Evolutionary conservation across 495 filamentous ascomycete species (phyloP).

Genomic region (Evernia prunastri): DNA sequence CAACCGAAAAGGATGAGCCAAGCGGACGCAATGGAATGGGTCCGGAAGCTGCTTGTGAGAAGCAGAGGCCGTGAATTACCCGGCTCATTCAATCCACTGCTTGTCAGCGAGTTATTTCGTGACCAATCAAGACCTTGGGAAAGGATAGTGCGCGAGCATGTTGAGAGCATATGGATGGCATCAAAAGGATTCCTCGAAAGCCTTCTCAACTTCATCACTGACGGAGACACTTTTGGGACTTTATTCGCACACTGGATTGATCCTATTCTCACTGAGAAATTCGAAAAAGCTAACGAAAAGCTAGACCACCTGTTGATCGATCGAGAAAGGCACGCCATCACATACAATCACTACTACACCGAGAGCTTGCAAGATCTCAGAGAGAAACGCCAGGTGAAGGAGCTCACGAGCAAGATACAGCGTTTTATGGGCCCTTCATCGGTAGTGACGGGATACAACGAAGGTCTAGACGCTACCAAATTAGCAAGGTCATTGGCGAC

Average conservation of each 20-base stretch:
- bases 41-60: slow-evolving; percentile 35
- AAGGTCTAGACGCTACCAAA: background rate
- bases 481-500: slow-evolving; percentile 7
- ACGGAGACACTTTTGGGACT: slow-evolving; percentile 34
- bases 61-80: slow-evolving; percentile 40
- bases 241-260: slow-evolving; percentile 38
- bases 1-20: background rate
- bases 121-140: slow-evolving; percentile 41
- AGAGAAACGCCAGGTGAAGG: slow-evolving; percentile 9
- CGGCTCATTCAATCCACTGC: slow-evolving; percentile 42
- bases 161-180: slow-evolving; percentile 33
- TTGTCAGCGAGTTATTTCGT: slow-evolving; percentile 40
- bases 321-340: slow-evolving; percentile 21
- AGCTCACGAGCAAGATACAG: background rate
- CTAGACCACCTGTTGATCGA: slow-evolving; percentile 7
- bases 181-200: slow-evolving; percentile 35
- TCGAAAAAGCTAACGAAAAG: slow-evolving; percentile 27
- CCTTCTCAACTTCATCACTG: slow-evolving; percentile 32
- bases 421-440: background rate
- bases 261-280: slow-evolving; percentile 27
- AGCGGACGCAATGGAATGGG: slow-evolving; percentile 24
- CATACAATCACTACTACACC: slow-evolving; percentile 29
- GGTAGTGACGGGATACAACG: background rate
- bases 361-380: slow-evolving; percentile 23
- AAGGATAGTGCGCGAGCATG: slow-evolving; percentile 34